phyloP scores from a whole-genome alignment of 2,329 filamentous ascomycete species.

The Paecilomyces sp. region DNA sequence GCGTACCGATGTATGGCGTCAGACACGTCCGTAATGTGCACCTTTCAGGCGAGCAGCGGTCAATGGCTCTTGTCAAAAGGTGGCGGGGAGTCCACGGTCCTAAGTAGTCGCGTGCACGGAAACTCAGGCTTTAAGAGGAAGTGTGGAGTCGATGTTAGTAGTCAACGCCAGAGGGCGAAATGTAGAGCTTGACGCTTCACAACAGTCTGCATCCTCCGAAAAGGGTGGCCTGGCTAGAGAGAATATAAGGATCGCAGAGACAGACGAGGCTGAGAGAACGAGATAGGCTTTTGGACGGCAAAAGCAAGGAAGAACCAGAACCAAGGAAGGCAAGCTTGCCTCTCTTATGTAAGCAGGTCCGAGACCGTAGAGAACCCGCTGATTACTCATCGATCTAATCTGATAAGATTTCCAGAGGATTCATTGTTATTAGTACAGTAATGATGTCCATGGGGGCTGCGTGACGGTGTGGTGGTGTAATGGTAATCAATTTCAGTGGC shows the following conservation, averaged over 20 bases:
- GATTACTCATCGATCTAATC: background rate
- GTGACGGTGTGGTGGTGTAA: no score
- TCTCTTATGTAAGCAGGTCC: background rate
- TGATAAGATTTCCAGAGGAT: background rate
- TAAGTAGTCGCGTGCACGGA: background rate
- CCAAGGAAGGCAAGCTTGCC: background rate
- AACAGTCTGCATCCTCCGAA: background rate
- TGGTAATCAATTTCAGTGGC: no score
- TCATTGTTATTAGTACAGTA: background rate
- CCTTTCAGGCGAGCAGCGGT: background rate
- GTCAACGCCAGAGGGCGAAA: background rate
- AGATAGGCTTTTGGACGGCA: background rate
- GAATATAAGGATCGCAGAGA: background rate
- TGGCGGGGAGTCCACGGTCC: background rate
- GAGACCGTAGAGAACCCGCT: background rate
- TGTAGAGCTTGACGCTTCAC: background rate
- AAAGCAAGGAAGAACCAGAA: background rate
- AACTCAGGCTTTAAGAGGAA: background rate
- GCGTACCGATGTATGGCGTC: background rate
- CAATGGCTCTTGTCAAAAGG: background rate
- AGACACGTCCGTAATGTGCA: background rate
- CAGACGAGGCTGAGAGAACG: background rate
- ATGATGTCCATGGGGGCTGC: background rate
- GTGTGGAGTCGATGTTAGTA: background rate
- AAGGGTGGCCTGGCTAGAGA: background rate